A percentile compares a stretch with the other conserved stretches of the same genome.
phyloP scores from a whole-genome alignment of 208 protist species.

The Leishmania aethiopica region DNA sequence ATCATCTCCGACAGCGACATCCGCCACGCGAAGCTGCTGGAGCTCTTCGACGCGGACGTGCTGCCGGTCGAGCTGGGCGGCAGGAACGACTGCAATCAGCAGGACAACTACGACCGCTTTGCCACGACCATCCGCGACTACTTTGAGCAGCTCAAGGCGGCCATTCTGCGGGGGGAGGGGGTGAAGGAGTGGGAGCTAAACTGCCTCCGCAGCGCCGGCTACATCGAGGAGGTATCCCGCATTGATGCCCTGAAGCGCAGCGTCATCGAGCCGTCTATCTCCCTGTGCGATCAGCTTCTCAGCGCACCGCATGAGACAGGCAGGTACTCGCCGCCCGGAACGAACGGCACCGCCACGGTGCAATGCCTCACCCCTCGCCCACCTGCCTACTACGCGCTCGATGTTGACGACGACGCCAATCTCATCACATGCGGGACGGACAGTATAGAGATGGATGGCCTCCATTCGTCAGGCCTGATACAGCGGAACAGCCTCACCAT shows the following conservation, averaged over 20 bases:
- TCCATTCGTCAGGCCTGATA: neutral
- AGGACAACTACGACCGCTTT: constrained; percentile 51
- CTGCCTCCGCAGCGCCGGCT: constrained; percentile 40
- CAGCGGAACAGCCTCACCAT: neutral
- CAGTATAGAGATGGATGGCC: constrained; percentile 9
- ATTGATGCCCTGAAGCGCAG: constrained; percentile 35
- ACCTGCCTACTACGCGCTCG: neutral
- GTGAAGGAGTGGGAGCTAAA: constrained; percentile 86
- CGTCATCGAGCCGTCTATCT: constrained; percentile 16
- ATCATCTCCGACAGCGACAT: constrained; percentile 72
- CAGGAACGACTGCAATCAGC: constrained; percentile 65
- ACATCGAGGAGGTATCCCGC: constrained; percentile 18
- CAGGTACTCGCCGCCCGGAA: neutral
- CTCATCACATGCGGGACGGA: constrained; percentile 40
- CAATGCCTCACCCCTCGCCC: constrained; percentile 8
- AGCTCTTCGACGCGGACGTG: constrained; percentile 58
- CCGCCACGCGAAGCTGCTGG: constrained; percentile 52
- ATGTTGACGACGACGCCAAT: constrained; percentile 32
- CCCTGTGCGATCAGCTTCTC: constrained; percentile 3
- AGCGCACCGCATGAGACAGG: neutral
- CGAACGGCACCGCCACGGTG: neutral
- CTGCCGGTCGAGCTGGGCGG: constrained; percentile 68
- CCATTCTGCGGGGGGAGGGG: constrained; percentile 42
- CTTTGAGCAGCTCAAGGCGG: constrained; percentile 45
- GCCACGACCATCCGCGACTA: constrained; percentile 53